Evolutionary conservation across 176 grass and related monocot species (phyloP).

Genomic region (Tuctoria greenei): DNA sequence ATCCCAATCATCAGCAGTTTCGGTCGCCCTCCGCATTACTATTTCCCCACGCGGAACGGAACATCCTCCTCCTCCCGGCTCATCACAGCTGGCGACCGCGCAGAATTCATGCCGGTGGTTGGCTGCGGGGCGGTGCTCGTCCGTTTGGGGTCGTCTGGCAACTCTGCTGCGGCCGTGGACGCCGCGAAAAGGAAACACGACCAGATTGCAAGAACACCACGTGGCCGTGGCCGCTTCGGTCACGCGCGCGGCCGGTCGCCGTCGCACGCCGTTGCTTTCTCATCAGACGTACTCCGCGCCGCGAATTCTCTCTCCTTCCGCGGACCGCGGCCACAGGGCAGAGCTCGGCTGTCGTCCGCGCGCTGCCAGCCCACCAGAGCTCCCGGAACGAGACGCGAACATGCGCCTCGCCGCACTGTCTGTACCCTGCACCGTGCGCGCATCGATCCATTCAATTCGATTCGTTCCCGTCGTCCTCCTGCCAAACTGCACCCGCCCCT

Average conservation of each 20-base stretch:
- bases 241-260: not conserved
- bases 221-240: not conserved
- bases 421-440: not conserved
- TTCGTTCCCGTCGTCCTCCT: not conserved
- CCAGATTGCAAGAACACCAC: not conserved
- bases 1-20: not conserved
- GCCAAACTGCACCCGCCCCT: not conserved
- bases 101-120: not conserved
- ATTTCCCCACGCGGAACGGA: not conserved
- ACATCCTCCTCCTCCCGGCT: not conserved
- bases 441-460: slow-evolving; percentile 17
- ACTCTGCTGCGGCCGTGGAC: not conserved
- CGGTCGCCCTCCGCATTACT: not conserved
- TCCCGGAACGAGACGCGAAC: slow-evolving; percentile 37
- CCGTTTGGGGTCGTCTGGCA: no score
- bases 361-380: slow-evolving; percentile 27
- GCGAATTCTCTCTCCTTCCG: not conserved
- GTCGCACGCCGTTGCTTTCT: not conserved
- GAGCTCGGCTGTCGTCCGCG: slow-evolving; percentile 29
- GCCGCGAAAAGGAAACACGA: not conserved
- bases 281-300: not conserved
- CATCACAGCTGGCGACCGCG: not conserved
- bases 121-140: no score
- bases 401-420: slow-evolving; percentile 33
- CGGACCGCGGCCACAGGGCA: not conserved